These are phyloP conservation scores for Evansstolkia leycettana DNA, from an alignment of 495 filamentous ascomycete species.

Conservation along the genomic window DNA sequence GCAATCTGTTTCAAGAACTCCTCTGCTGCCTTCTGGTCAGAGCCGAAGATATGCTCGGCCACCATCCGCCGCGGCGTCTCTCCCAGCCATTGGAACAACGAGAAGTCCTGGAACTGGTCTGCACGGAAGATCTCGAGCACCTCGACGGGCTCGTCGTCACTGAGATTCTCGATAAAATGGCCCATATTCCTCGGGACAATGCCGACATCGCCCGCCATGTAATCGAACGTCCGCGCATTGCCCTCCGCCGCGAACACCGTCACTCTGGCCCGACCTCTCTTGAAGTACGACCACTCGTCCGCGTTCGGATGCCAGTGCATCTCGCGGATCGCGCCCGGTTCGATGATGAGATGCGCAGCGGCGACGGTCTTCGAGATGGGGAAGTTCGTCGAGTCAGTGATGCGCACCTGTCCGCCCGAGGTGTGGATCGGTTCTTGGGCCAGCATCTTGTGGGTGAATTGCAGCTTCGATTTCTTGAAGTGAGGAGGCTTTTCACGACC, in stretches of 20 bases:
- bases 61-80: slow-evolving; percentile 51
- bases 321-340: slow-evolving; percentile 46
- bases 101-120: slow-evolving; percentile 49
- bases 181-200: slow-evolving; percentile 50
- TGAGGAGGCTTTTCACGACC: slow-evolving; percentile 26
- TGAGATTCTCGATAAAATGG: slow-evolving; percentile 52
- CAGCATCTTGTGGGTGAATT: slow-evolving; percentile 52
- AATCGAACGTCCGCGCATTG: slow-evolving; percentile 21
- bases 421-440: slow-evolving; percentile 40
- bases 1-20: slow-evolving; percentile 44
- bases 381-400: slow-evolving; percentile 56
- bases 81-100: slow-evolving; percentile 57
- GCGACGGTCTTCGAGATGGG: slow-evolving; percentile 51
- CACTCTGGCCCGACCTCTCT: slow-evolving; percentile 35
- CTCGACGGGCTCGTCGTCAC: slow-evolving; percentile 43
- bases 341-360: slow-evolving; percentile 45
- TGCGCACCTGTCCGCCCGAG: slow-evolving; percentile 46
- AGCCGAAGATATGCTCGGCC: slow-evolving; percentile 45
- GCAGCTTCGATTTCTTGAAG: slow-evolving; percentile 44
- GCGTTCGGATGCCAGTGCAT: slow-evolving; percentile 49
- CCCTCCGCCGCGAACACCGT: slow-evolving; percentile 39
- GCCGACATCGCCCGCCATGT: slow-evolving; percentile 45
- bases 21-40: slow-evolving; percentile 38
- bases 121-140: slow-evolving; percentile 48
- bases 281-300: slow-evolving; percentile 46